Conservation (phyloP, 2,329 filamentous ascomycete genomes). For the Exophiala mesophila region DNA sequence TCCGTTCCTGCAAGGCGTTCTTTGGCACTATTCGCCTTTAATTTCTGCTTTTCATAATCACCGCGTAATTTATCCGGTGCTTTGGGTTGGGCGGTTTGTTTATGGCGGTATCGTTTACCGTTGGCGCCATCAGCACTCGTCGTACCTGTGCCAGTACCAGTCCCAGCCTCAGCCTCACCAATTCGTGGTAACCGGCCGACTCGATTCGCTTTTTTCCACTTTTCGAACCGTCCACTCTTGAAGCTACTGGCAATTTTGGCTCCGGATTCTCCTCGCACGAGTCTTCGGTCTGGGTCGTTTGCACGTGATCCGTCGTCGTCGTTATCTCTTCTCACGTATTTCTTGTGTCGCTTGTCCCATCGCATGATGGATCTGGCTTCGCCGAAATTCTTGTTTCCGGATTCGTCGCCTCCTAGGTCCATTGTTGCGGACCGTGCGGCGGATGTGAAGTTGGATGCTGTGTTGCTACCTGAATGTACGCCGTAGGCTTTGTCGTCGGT, state of each 20-base stretch:
- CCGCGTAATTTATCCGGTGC: conserved; percentile 86
- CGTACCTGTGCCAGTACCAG: conserved; percentile 16
- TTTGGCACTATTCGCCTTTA: conserved; percentile 78
- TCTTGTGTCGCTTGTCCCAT: conserved; percentile 96
- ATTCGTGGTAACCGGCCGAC: conserved; percentile 72
- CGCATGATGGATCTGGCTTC: conserved; percentile 73
- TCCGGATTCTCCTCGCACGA: conserved; percentile 84
- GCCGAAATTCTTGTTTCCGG: conserved; percentile 65
- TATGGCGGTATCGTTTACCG: conserved; percentile 72
- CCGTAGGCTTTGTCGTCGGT: conserved; percentile 91
- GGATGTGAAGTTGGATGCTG: conserved; percentile 67
- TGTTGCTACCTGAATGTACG: conserved; percentile 72
- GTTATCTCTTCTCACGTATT: conserved; percentile 87
- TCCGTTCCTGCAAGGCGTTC: conserved; percentile 50
- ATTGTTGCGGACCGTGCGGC: conserved; percentile 83
- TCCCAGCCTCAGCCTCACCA: conserved; percentile 65
- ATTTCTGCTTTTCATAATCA: conserved; percentile 86
- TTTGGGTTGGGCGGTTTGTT: conserved; percentile 82
- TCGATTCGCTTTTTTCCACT: conserved; percentile 83
- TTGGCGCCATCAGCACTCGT: conserved; percentile 33
- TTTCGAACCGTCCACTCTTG: conserved; percentile 87
- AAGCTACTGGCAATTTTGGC: conserved; percentile 95
- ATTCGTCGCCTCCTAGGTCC: conserved; percentile 83
- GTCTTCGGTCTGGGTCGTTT: conserved; percentile 51
- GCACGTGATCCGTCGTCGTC: conserved; percentile 82